phyloP scores from a whole-genome alignment of 2,329 filamentous ascomycete genomes.

The Botrytis squamosa region DNA sequence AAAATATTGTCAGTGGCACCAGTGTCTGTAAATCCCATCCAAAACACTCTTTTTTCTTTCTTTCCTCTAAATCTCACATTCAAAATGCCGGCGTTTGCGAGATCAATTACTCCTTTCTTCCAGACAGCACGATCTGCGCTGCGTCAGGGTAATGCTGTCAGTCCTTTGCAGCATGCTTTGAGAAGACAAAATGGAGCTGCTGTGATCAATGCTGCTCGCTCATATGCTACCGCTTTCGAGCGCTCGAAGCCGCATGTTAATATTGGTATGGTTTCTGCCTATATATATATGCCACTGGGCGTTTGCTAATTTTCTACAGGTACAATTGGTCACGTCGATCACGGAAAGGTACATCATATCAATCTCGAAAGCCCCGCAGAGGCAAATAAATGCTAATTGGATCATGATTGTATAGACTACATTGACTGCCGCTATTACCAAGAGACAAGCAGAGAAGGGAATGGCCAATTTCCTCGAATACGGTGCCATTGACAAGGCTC shows the following conservation, averaged over 20 bases:
- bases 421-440: conserved; percentile 97
- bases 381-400: conserved; percentile 15
- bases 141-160: conserved; percentile 64
- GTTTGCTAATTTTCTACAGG: conserved; percentile 48
- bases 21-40: conserved; percentile 8
- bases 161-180: conserved; percentile 72
- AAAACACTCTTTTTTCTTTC: conserved; percentile 19
- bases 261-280: conserved; percentile 63
- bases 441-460: conserved; percentile 94
- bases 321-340: conserved; percentile 99
- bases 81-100: conserved; percentile 79
- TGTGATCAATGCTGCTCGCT: conserved; percentile 63
- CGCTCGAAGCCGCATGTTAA: conserved; percentile 97
- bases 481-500: conserved; percentile 97
- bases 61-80: conserved; percentile 25
- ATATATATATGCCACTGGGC: conserved; percentile 1
- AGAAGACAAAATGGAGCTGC: conserved; percentile 61
- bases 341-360: conserved; percentile 80
- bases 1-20: conserved; percentile 21
- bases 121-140: conserved; percentile 77
- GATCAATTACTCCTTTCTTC: conserved; percentile 75
- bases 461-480: conserved; percentile 95
- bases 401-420: conserved; percentile 66
- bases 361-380: neutral
- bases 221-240: conserved; percentile 69